A percentile compares a stretch with the other conserved stretches of the same genome.
Conservation (phyloP, 2,329 filamentous ascomycete genomes). For the Aspergillus terreus region DNA sequence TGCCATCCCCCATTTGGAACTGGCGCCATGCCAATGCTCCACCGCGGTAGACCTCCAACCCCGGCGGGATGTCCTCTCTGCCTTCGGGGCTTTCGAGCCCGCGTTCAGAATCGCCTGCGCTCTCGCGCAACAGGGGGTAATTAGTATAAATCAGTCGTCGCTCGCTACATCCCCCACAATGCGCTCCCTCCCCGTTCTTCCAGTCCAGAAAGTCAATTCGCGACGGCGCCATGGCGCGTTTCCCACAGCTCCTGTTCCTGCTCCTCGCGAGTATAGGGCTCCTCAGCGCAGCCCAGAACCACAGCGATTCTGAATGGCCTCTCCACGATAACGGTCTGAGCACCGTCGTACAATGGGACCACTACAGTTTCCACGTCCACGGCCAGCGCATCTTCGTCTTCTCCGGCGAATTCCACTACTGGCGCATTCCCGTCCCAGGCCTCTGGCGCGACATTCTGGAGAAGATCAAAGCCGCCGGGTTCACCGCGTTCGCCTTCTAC, state of each 20-base stretch:
- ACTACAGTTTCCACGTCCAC: constrained; percentile 52
- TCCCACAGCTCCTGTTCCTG: constrained; percentile 6
- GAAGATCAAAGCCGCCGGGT: constrained; percentile 51
- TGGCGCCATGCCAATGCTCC: too few species aligned
- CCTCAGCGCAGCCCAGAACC: constrained; percentile 13
- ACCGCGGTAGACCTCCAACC: too few species aligned
- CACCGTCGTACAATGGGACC: constrained; percentile 49
- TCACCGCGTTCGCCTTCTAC: constrained; percentile 48
- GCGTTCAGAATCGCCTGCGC: too few species aligned
- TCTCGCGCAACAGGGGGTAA: too few species aligned
- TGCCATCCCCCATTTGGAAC: background rate
- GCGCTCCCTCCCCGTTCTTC: background rate
- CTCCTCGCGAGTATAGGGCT: constrained; percentile 10
- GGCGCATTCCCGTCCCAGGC: constrained; percentile 48
- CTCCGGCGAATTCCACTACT: constrained; percentile 54
- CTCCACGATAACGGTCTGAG: constrained; percentile 48
- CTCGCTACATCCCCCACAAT: background rate
- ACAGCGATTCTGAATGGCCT: constrained; percentile 38
- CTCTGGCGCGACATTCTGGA: constrained; percentile 51
- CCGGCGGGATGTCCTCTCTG: background rate
- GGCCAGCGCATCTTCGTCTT: constrained; percentile 51
- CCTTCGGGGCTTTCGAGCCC: background rate
- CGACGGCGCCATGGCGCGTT: constrained; percentile 7
- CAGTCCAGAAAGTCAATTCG: background rate
- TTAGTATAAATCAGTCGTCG: background rate